These are phyloP conservation scores for Pharus latifolius DNA, from an alignment of 176 grass and related monocot species.

Conservation along the genomic window DNA sequence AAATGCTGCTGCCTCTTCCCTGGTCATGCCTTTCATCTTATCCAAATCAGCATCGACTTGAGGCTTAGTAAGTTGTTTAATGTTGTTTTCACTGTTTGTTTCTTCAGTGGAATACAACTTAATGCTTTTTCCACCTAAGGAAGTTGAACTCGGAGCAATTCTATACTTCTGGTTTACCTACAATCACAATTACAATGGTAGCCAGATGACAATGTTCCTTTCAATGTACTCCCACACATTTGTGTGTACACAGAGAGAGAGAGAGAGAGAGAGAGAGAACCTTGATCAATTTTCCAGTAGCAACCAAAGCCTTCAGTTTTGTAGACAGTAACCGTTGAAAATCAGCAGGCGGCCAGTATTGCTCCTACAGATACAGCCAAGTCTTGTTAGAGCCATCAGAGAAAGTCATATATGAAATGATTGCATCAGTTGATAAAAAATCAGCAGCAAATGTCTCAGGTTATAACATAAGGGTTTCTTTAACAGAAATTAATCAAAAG, in stretches of 20 bases:
- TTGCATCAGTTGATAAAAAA: not conserved
- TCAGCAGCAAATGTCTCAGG: not conserved
- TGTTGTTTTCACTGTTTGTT: slow-evolving; percentile 19
- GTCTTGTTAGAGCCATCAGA: slow-evolving; percentile 2
- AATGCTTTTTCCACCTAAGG: slow-evolving; percentile 27
- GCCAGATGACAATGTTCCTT: not conserved
- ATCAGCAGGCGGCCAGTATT: slow-evolving; percentile 57
- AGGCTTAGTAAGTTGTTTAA: slow-evolving; percentile 36
- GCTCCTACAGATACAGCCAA: slow-evolving; percentile 44
- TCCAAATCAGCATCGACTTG: slow-evolving; percentile 51
- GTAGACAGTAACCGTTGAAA: slow-evolving; percentile 59
- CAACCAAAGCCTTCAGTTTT: slow-evolving; percentile 61
- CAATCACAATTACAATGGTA: slow-evolving; percentile 13
- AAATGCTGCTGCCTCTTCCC: slow-evolving; percentile 63
- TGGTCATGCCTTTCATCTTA: slow-evolving; percentile 44
- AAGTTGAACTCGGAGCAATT: slow-evolving; percentile 44
- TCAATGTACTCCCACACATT: not conserved
- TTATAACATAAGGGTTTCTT: not conserved
- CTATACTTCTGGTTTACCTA: slow-evolving; percentile 78
- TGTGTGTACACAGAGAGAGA: not conserved
- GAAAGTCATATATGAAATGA: not conserved
- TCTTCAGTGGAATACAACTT: slow-evolving; percentile 23
- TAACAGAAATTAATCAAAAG: not conserved
- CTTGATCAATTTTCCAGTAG: slow-evolving; percentile 67
- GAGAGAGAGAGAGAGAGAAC: slow-evolving; percentile 15